Percentiles rank a stretch among this genome's conserved stretches.
These are phyloP conservation scores for Sugiyamaella xylanicola DNA, from an alignment of 1,139 yeast genomes.

Conservation along the genomic window DNA sequence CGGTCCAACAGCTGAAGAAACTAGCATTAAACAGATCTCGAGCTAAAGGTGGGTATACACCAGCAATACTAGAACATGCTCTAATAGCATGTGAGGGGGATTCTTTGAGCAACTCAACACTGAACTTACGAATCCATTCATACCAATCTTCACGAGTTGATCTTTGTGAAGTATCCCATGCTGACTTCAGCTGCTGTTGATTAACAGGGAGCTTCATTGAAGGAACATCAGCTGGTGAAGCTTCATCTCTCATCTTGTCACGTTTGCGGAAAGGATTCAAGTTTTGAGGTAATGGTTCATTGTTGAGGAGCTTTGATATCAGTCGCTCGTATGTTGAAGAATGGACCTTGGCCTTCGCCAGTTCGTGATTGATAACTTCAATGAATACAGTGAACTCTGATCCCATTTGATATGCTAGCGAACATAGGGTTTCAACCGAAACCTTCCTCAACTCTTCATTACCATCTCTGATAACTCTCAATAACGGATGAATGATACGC, in stretches of 20 bases:
- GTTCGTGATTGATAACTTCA: slow-evolving; percentile 77
- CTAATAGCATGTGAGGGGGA: slow-evolving; percentile 94
- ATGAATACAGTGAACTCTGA: slow-evolving; percentile 83
- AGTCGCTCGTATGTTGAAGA: slow-evolving; percentile 79
- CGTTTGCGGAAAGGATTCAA: slow-evolving; percentile 56
- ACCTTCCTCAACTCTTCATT: slow-evolving; percentile 64
- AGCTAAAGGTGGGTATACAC: slow-evolving; percentile 85
- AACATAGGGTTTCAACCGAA: slow-evolving; percentile 78
- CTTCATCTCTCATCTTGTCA: slow-evolving; percentile 57
- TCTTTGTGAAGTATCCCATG: slow-evolving; percentile 92
- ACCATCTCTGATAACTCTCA: slow-evolving; percentile 63
- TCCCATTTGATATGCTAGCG: slow-evolving; percentile 78
- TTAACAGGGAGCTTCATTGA: slow-evolving; percentile 78
- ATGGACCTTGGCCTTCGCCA: slow-evolving; percentile 64
- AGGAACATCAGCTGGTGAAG: slow-evolving; percentile 66
- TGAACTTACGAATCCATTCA: slow-evolving; percentile 90
- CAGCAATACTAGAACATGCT: slow-evolving; percentile 90
- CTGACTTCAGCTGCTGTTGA: slow-evolving; percentile 71
- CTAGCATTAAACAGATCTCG: slow-evolving; percentile 91
- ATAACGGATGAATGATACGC: slow-evolving; percentile 81
- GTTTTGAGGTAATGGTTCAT: slow-evolving; percentile 87
- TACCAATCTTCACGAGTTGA: slow-evolving; percentile 96
- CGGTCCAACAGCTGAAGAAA: slow-evolving; percentile 96
- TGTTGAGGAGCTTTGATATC: slow-evolving; percentile 73
- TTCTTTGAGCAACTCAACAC: slow-evolving; percentile 83